These are phyloP conservation scores for Pyracantha coccinea DNA, from an alignment of 331 rosid genomes.

Conservation along the genomic window DNA sequence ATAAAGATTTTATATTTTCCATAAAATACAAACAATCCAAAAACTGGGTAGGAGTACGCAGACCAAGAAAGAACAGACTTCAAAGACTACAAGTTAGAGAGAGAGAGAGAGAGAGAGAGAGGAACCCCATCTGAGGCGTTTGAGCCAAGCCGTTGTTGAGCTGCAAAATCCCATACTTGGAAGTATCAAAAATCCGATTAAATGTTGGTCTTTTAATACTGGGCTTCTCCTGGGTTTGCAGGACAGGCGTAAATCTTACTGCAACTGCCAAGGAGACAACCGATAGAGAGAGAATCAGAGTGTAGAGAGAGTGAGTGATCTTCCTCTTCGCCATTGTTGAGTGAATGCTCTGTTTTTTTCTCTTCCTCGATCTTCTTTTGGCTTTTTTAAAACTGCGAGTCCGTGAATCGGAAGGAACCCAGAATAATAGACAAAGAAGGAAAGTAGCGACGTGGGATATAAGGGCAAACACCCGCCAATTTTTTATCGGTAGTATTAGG, in stretches of 20 bases:
- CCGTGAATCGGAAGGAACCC: background rate
- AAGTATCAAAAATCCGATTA: conserved; percentile 56
- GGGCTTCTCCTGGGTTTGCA: conserved; percentile 40
- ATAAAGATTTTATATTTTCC: background rate
- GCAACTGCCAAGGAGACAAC: conserved; percentile 24
- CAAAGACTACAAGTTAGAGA: background rate
- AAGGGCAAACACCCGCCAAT: too few relatives aligned
- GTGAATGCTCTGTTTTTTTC: background rate
- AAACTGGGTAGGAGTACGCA: background rate
- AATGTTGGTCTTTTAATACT: conserved; percentile 39
- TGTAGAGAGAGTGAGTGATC: conserved; percentile 4
- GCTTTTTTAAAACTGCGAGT: background rate
- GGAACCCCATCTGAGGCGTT: conserved; percentile 97
- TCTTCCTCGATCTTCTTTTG: background rate
- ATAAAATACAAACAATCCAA: background rate
- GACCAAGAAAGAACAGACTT: background rate
- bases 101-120: conserved; percentile 1
- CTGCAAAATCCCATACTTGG: conserved; percentile 63
- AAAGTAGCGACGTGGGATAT: background rate
- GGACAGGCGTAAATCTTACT: conserved; percentile 30
- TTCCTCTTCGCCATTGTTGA: conserved; percentile 38
- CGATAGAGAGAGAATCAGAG: conserved; percentile 20
- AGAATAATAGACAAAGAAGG: background rate
- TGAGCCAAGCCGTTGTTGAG: conserved; percentile 76
- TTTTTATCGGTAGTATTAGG: too few relatives aligned